These are phyloP conservation scores for Pyricularia sp. DNA, from an alignment of 2,329 filamentous ascomycete species.

Conservation along the genomic window DNA sequence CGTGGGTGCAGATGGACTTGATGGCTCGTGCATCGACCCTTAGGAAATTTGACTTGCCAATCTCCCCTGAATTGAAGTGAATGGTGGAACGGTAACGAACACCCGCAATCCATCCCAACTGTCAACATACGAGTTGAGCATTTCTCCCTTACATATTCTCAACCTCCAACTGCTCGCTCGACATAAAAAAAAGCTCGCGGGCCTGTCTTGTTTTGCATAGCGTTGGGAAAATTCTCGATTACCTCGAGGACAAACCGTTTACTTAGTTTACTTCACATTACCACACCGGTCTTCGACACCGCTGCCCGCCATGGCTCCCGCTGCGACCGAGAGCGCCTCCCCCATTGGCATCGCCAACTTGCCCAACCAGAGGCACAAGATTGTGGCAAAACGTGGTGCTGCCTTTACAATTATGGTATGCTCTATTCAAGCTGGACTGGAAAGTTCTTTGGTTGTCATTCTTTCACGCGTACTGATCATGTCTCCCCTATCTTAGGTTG, in stretches of 20 bases:
- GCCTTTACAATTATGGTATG: slow-evolving; percentile 97
- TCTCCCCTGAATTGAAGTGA: slow-evolving; percentile 10
- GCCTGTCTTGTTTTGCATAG: neutral
- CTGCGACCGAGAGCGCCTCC: slow-evolving; percentile 50
- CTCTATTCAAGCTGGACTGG: slow-evolving; percentile 11
- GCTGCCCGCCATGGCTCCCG: slow-evolving; percentile 43
- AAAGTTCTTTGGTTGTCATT: slow-evolving; percentile 14
- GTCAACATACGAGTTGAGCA: slow-evolving; percentile 4
- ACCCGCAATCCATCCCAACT: slow-evolving; percentile 9
- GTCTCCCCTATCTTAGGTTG: slow-evolving; percentile 51
- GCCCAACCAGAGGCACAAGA: slow-evolving; percentile 67
- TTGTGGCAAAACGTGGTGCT: slow-evolving; percentile 76
- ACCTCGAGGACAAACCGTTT: neutral
- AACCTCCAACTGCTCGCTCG: neutral
- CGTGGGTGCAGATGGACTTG: neutral
- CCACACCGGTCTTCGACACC: neutral
- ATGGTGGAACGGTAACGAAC: slow-evolving; percentile 8
- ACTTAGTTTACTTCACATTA: neutral
- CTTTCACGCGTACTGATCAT: slow-evolving; percentile 7
- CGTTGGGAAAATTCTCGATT: neutral
- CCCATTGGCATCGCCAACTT: slow-evolving; percentile 68
- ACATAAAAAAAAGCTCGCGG: neutral
- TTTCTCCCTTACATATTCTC: neutral
- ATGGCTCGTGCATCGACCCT: slow-evolving; percentile 12
- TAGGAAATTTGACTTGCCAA: slow-evolving; percentile 15